Evolutionary conservation across 1,284 basidiomycete genomes (phyloP).

Genomic region (Boletus semigastroideus): DNA sequence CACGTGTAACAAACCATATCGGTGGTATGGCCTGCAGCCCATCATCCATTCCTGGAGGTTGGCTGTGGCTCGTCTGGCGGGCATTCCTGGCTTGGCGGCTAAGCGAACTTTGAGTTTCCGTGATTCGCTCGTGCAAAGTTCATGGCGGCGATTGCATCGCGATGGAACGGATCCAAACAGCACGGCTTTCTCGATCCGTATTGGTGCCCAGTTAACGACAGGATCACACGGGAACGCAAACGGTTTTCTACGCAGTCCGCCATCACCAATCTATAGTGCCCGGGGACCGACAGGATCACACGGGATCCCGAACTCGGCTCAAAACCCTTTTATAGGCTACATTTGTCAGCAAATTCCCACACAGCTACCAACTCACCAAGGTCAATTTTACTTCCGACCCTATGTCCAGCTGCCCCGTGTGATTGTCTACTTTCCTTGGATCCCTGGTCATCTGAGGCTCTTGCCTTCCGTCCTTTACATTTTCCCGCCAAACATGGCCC

Average conservation of each 20-base stretch:
- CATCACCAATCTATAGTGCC: neutral
- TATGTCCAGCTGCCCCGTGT: conserved; percentile 33
- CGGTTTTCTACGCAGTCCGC: neutral
- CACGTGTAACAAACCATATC: conserved; percentile 25
- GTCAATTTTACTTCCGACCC: conserved; percentile 29
- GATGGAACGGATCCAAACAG: conserved; percentile 16
- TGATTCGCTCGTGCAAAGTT: conserved; percentile 6
- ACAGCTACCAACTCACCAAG: neutral
- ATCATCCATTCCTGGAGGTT: neutral
- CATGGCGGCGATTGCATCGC: conserved; percentile 4
- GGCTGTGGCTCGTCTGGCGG: neutral
- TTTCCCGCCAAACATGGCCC: conserved; percentile 36
- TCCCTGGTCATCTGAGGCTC: conserved; percentile 13
- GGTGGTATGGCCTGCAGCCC: conserved; percentile 9
- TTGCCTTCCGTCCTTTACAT: conserved; percentile 18
- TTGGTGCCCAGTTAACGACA: conserved; percentile 7
- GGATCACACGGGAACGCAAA: conserved; percentile 25
- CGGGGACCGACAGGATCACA: neutral
- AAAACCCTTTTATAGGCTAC: conserved; percentile 1
- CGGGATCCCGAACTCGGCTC: conserved; percentile 8
- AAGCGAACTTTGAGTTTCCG: neutral
- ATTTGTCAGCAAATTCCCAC: conserved; percentile 29
- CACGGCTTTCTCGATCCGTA: conserved; percentile 15
- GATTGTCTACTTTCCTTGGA: conserved; percentile 15
- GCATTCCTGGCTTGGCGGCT: neutral